Conservation (phyloP, 208 protist genomes). For the Leishmania amazonensis region DNA sequence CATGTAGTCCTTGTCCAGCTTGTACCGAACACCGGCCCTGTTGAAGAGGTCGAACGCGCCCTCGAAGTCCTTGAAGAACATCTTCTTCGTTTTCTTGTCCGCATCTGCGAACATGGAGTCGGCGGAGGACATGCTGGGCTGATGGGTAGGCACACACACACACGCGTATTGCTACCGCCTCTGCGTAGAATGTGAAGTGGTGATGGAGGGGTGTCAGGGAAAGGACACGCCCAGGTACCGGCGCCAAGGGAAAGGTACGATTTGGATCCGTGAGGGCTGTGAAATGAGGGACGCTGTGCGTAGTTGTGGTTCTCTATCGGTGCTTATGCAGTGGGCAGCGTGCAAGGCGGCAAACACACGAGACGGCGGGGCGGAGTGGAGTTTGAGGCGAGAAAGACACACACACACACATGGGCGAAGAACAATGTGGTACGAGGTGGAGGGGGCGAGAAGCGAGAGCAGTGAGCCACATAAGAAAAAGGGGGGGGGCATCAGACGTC, state of each 20-base stretch:
- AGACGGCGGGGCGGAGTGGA: background rate
- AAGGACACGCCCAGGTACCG: background rate
- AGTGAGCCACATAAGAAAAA: background rate
- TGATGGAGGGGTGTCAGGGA: background rate
- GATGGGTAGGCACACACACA: background rate
- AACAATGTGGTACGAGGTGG: background rate
- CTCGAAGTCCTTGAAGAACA: slow-evolving; percentile 87
- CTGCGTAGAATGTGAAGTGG: background rate
- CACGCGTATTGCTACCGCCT: background rate
- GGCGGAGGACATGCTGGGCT: slow-evolving; percentile 40
- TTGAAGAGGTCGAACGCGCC: slow-evolving; percentile 80
- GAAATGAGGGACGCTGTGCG: background rate
- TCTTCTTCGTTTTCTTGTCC: slow-evolving; percentile 79
- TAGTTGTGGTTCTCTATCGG: background rate
- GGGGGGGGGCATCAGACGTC: background rate
- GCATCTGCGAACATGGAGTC: slow-evolving; percentile 64
- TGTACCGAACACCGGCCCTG: slow-evolving; percentile 70
- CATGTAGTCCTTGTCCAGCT: slow-evolving; percentile 76
- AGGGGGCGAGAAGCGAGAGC: background rate
- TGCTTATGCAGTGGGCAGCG: background rate
- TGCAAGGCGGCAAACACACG: background rate
- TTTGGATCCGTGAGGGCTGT: background rate
- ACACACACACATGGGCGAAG: background rate
- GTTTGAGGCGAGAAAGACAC: background rate
- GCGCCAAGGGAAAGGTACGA: background rate